These are phyloP conservation scores for Batkoa obscura DNA, from an alignment of 371 early-diverging fungal species.

Conservation along the genomic window DNA sequence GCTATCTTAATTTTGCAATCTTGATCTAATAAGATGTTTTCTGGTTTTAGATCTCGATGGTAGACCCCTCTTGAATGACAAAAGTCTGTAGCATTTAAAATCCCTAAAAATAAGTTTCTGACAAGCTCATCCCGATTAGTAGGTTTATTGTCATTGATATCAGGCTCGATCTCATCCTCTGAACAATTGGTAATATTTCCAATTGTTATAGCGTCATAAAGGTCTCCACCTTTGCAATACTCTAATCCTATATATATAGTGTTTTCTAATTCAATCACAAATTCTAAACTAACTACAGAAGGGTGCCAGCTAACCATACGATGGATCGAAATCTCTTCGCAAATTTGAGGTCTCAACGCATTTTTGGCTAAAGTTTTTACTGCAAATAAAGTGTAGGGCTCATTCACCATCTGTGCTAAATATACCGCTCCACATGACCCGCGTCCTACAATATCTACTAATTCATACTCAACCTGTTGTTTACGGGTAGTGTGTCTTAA, in stretches of 20 bases:
- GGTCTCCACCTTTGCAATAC: slow-evolving; percentile 29
- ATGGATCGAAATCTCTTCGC: slow-evolving; percentile 3
- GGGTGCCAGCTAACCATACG: slow-evolving; percentile 19
- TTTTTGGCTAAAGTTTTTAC: slow-evolving; percentile 4
- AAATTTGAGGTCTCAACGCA: not conserved
- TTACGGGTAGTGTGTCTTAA: not conserved
- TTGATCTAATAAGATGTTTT: slow-evolving; percentile 42
- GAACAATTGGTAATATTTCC: slow-evolving; percentile 6
- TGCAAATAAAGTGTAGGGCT: slow-evolving; percentile 1
- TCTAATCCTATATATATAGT: slow-evolving; percentile 28
- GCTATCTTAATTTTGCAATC: slow-evolving; percentile 44
- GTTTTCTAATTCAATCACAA: slow-evolving; percentile 25
- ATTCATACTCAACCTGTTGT: not conserved
- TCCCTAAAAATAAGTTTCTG: slow-evolving; percentile 12
- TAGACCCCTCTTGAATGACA: slow-evolving; percentile 32
- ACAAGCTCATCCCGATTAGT: not conserved
- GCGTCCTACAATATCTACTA: slow-evolving; percentile 4
- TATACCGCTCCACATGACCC: slow-evolving; percentile 6
- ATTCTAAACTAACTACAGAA: slow-evolving; percentile 36
- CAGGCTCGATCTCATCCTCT: no score
- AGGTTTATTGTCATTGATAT: not conserved
- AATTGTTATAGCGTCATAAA: slow-evolving; percentile 26
- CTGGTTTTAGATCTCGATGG: slow-evolving; percentile 64
- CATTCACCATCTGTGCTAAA: not conserved
- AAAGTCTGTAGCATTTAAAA: slow-evolving; percentile 29